Evolutionary conservation across 257 asterid genomes (phyloP), one percentile per base, ranked within the genome.

Genomic region (Solanum acaule): DNA sequence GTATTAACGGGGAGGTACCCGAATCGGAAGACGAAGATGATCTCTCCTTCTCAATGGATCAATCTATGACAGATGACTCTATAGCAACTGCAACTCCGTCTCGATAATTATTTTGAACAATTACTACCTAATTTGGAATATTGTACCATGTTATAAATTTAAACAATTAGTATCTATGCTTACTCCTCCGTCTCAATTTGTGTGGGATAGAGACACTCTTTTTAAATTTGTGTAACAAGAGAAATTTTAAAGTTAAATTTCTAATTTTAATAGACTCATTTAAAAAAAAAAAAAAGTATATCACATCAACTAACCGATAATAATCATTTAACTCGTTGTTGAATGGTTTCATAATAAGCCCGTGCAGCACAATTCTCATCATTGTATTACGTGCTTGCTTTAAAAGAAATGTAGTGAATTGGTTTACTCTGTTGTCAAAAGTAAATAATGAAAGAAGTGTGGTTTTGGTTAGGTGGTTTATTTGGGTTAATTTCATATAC

Each of bases 21-120:
- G 95, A 91, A 16, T 92, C 98, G 1, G 97, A 92, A 35, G 95
- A 93, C 33, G 98, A 94, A 18, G 95, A 91, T 22, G 88, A 90
- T 13, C 67, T 79, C 16, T 92, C 93, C 14, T 37, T 81, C 29
- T 93, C 96, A 15, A 29, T 91, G 84, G 98, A 94, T 67, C 93
- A 65, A 85, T 95, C 98, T 42, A 44, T 93, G 83, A 94, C 98
- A 3, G 95, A 94, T 42, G 95, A 94, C 14, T 94, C 98, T 5
- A 49, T 81, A 49, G 25, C 86, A 10, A 91, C 96, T 38, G 88
- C 88, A 15, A 90, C 91, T 83, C 88, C 93, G 23, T 89, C 93
- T 25, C 81, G 82, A 40, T 85, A 85, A 67, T 56, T n/a, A n/a
- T n/a, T n/a, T n/a, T n/a, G n/a, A n/a, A n/a, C n/a, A n/a, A n/a